Evolutionary conservation across 1,284 basidiomycete species (phyloP).

Genomic region (Quambalaria eucalypti): DNA sequence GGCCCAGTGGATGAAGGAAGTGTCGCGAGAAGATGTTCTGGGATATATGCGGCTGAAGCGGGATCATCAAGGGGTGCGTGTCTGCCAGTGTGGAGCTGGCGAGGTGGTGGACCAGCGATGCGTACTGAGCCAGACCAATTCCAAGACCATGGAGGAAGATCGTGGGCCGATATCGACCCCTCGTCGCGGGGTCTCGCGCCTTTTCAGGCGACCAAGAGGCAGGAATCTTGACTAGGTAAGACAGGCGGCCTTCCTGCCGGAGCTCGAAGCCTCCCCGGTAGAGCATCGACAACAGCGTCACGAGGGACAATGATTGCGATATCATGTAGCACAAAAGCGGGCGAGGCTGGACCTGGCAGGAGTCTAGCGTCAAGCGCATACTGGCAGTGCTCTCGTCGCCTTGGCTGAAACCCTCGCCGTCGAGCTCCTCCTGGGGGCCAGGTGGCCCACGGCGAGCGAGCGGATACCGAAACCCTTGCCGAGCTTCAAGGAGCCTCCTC

Average conservation of each 20-base stretch:
- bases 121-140: slow-evolving; percentile 32
- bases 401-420: not conserved
- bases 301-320: slow-evolving; percentile 1
- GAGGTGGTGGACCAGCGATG: slow-evolving; percentile 15
- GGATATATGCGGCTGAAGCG: slow-evolving; percentile 39
- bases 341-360: not conserved
- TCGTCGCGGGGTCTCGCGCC: not conserved
- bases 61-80: slow-evolving; percentile 32
- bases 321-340: slow-evolving; percentile 3
- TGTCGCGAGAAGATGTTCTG: slow-evolving; percentile 27
- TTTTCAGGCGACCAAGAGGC: slow-evolving; percentile 7
- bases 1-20: slow-evolving; percentile 28
- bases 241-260: slow-evolving; percentile 15
- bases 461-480: slow-evolving; percentile 32
- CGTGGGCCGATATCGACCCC: slow-evolving; percentile 15
- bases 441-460: slow-evolving; percentile 5
- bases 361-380: slow-evolving; percentile 44
- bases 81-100: slow-evolving; percentile 10
- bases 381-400: slow-evolving; percentile 1
- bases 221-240: slow-evolving; percentile 33
- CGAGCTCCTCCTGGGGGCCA: not conserved
- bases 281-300: slow-evolving; percentile 7
- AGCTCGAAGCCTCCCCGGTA: slow-evolving; percentile 17
- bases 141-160: slow-evolving; percentile 39
- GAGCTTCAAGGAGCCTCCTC: slow-evolving; percentile 31